Conservation (phyloP, 495 filamentous ascomycete genomes). For the Annulohypoxylon moriforme region DNA sequence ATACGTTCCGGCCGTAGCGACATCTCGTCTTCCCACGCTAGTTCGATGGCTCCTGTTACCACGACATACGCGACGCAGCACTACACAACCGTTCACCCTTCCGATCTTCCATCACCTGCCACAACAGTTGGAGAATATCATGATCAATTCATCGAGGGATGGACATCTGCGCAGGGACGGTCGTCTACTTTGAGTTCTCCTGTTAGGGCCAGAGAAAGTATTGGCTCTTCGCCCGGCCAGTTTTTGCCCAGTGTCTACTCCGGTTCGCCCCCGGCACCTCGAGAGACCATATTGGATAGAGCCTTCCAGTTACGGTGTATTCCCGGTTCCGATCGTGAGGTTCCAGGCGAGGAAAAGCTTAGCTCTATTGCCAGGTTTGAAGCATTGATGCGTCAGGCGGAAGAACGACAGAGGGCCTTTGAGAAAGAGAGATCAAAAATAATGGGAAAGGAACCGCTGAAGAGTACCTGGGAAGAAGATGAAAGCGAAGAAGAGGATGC, state of each 20-base stretch:
- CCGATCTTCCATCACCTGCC: constrained; percentile 64
- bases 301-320: constrained; percentile 68
- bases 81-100: constrained; percentile 55
- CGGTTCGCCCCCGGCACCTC: constrained; percentile 56
- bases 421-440: constrained; percentile 48
- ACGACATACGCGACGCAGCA: constrained; percentile 54
- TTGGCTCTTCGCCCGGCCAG: constrained; percentile 54
- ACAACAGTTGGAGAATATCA: constrained; percentile 63
- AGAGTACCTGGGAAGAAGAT: constrained; percentile 61
- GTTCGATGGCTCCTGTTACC: constrained; percentile 55
- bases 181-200: constrained; percentile 64
- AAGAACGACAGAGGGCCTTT: constrained; percentile 56
- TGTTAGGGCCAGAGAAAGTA: constrained; percentile 56
- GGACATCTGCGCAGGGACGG: constrained; percentile 67
- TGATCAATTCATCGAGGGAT: constrained; percentile 66
- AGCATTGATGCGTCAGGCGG: constrained; percentile 66
- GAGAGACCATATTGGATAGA: constrained; percentile 70
- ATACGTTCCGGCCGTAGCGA: constrained; percentile 65
- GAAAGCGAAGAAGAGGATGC: constrained; percentile 49
- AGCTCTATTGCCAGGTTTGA: constrained; percentile 69
- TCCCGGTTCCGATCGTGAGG: constrained; percentile 59
- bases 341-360: constrained; percentile 64
- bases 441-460: constrained; percentile 44
- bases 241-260: constrained; percentile 48
- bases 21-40: constrained; percentile 62